These are phyloP conservation scores for Cladosporium sp. DNA, from an alignment of 2,329 filamentous ascomycete species.

Conservation along the genomic window DNA sequence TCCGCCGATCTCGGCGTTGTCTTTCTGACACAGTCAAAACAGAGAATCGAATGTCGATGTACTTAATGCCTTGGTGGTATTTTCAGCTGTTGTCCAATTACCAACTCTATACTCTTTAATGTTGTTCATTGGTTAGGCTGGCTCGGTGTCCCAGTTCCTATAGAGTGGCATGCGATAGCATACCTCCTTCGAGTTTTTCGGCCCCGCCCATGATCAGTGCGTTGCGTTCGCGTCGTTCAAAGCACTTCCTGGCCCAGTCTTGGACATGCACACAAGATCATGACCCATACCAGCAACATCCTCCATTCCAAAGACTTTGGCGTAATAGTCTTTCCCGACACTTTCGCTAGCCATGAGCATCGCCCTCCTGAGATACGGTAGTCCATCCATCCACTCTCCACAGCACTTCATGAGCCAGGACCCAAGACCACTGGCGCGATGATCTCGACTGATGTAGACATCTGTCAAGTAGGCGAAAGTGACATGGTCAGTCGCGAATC, in stretches of 20 bases:
- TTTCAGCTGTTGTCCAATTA: not conserved
- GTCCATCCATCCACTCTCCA: constrained; percentile 23
- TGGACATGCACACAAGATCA: constrained; percentile 21
- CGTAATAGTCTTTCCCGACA: constrained; percentile 26
- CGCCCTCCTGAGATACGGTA: constrained; percentile 27
- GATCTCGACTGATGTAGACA: constrained; percentile 27
- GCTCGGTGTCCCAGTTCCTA: not conserved
- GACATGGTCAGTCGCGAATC: constrained; percentile 32
- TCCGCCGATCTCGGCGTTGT: not conserved
- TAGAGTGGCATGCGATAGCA: not conserved
- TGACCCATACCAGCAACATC: constrained; percentile 23
- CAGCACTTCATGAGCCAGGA: constrained; percentile 30
- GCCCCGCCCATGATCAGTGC: not conserved
- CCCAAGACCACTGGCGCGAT: constrained; percentile 25
- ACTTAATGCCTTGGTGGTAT: not conserved
- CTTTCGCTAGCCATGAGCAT: constrained; percentile 26
- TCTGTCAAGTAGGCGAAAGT: constrained; percentile 32
- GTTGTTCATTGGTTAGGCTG: not conserved
- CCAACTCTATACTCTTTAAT: not conserved
- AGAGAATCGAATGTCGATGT: not conserved
- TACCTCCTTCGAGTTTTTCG: not conserved
- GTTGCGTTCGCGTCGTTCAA: not conserved
- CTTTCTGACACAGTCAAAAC: not conserved
- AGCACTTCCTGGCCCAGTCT: constrained; percentile 13
- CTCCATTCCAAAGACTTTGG: constrained; percentile 24